Conservation (phyloP, 208 protist genomes). For the Balamuthia mandrillaris region DNA sequence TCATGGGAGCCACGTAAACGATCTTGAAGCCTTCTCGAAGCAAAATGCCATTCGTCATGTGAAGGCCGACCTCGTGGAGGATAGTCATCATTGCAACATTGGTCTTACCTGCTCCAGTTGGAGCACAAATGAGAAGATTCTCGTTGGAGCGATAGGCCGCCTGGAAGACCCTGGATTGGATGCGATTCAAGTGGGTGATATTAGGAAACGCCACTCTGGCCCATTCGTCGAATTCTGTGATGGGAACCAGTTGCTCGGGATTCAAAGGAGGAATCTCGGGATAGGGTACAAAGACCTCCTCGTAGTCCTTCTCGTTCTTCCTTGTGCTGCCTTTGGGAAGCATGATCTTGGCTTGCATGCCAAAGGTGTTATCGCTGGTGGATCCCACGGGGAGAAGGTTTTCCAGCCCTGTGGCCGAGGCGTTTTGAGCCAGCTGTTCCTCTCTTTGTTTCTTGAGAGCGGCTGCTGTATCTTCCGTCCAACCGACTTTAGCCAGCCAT, state of each 20-base stretch:
- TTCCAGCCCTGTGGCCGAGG: not conserved
- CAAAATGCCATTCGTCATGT: slow-evolving; percentile 80
- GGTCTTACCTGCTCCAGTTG: slow-evolving; percentile 97
- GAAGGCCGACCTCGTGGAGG: slow-evolving; percentile 80
- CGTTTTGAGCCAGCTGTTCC: not conserved
- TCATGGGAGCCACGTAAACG: slow-evolving; percentile 99
- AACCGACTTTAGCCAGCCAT: too few relatives aligned
- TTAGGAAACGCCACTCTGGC: slow-evolving; percentile 51
- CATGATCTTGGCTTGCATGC: not conserved
- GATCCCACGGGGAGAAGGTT: not conserved
- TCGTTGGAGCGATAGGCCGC: slow-evolving; percentile 94
- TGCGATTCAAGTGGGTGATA: slow-evolving; percentile 82
- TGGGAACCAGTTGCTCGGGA: slow-evolving; percentile 43
- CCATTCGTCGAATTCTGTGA: slow-evolving; percentile 56
- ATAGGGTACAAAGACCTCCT: slow-evolving; percentile 48
- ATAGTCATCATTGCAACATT: slow-evolving; percentile 95
- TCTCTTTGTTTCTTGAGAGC: not conserved
- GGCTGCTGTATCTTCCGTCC: too few relatives aligned
- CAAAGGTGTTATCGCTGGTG: not conserved
- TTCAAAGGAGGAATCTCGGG: not conserved
- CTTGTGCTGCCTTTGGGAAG: slow-evolving; percentile 40
- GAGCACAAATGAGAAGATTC: slow-evolving; percentile 98
- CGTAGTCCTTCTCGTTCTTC: slow-evolving; percentile 32
- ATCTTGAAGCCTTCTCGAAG: slow-evolving; percentile 93
- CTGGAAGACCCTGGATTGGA: slow-evolving; percentile 91